Evolutionary conservation across 148 eudicot species (phyloP), one percentile per base, ranked within the genome.

Genomic region (Fagopyrum esculentum): DNA sequence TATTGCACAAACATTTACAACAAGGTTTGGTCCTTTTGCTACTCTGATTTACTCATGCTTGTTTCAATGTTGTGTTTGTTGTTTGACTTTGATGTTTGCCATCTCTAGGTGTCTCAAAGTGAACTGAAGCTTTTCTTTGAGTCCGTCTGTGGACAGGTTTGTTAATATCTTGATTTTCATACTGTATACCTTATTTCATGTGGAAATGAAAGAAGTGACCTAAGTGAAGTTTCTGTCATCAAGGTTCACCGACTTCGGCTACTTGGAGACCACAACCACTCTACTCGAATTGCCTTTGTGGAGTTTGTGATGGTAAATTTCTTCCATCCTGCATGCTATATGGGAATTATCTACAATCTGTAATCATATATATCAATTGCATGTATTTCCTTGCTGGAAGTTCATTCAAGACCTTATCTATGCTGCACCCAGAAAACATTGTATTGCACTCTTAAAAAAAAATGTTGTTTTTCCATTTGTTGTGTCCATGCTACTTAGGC

Each of bases 1-100:
- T 94, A 94, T 54, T 92, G 97, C 70, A 87, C 98, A 68, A 94
- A 94, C 80, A 92, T 94, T 77, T 97, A 94, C 75, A 92, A 90
- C 83, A 90, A 90, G 98, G 98, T 92, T 66, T 40, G 71, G 73
- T 49, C 17, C 54, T 45, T 45, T 30, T 22, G 12, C 43, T 71
- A 17, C 50, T 71, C 35, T 17, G 5, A 35, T 46, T 35, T 35
- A 35, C 40, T 26, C 43, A 8, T 7, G 6, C 3, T 46, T 46
- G 9, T 9, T 46, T 71, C 54, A 46, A 46, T 71, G 13, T 46
- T 5, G 10, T 35, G 71, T 40, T 66, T 17, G 7, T 40, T 66
- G 19, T 40, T 17, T 66, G 47, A 66, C 19, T 66, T 66, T 0
- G 9, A 66, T 66, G 71, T 45, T 46, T 66, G 71, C n/a, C 11